Conservation (phyloP, 305 asterid species). For the Solanum hybrid region DNA sequence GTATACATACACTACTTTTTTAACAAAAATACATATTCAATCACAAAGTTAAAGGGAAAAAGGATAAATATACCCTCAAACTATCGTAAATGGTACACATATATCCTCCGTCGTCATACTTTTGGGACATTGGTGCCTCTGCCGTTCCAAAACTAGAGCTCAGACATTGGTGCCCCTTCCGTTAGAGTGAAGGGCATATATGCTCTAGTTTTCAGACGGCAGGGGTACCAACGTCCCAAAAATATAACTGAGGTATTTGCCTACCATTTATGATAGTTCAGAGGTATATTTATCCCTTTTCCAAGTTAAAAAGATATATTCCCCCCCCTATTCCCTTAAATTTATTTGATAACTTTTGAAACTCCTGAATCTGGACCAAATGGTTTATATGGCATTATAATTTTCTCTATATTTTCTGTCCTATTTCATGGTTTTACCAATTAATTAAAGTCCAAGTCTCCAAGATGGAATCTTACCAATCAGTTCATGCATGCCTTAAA, state of each 20-base stretch:
- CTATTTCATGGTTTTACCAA: not conserved
- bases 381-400: not conserved
- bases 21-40: not conserved
- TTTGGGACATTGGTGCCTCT: too few species aligned
- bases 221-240: accelerated
- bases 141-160: not conserved
- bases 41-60: not conserved
- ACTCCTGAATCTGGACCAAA: not conserved
- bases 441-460: not conserved
- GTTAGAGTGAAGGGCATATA: not conserved
- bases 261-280: too few species aligned
- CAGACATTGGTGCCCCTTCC: not conserved
- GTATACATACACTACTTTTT: not conserved
- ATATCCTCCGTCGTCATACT: too few species aligned
- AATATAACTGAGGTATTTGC: accelerated
- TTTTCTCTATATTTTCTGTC: not conserved
- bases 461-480: not conserved
- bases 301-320: not conserved
- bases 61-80: too few species aligned
- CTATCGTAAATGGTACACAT: too few species aligned
- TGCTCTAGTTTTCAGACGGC: not conserved
- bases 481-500: not conserved
- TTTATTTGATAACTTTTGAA: not conserved
- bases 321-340: not conserved
- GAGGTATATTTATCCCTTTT: not conserved